Evolutionary conservation across 2,329 filamentous ascomycete genomes (phyloP).

Genomic region (Trichoderma asperellum): DNA sequence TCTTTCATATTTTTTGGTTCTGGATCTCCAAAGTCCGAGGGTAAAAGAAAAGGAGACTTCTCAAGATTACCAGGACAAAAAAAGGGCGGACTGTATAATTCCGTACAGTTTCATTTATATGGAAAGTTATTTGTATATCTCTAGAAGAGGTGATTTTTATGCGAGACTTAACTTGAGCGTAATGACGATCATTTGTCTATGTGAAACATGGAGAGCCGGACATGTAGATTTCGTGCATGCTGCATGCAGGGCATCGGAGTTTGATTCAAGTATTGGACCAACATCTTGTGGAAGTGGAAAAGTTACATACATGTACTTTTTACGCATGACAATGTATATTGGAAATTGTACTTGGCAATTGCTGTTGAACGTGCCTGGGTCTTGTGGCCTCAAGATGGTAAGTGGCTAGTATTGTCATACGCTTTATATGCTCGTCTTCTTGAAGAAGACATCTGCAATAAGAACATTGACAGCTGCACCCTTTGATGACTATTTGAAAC

Average conservation of each 20-base stretch:
- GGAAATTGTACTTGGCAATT: background rate
- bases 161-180: background rate
- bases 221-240: background rate
- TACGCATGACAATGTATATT: background rate
- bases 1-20: background rate
- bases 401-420: no score
- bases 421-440: background rate
- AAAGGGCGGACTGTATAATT: background rate
- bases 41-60: background rate
- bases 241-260: background rate
- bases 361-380: background rate
- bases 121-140: background rate
- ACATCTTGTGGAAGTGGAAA: background rate
- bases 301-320: background rate
- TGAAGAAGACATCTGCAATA: background rate
- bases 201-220: background rate
- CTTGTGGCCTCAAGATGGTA: no score
- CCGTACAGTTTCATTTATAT: constrained; percentile 2
- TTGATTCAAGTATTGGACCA: background rate
- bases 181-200: background rate
- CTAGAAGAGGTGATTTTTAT: background rate
- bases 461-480: background rate
- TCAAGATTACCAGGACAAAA: background rate
- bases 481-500: background rate
- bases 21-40: background rate